phyloP scores from a whole-genome alignment of 495 filamentous ascomycete genomes.

The Penicilliopsis zonata region DNA sequence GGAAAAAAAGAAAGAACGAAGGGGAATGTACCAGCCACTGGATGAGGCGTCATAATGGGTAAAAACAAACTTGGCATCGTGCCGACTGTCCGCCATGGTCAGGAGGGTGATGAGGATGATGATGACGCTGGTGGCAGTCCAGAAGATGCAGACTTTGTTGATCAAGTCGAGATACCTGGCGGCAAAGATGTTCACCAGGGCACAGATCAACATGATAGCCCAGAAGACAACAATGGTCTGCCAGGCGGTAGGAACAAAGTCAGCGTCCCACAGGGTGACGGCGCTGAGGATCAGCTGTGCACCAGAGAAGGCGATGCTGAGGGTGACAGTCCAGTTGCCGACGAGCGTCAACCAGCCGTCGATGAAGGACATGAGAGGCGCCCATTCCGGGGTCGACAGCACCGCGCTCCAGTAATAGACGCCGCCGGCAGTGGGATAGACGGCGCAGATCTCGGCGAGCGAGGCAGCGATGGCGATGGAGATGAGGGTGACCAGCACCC shows the following conservation, averaged over 20 bases:
- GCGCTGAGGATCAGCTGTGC: constrained; percentile 50
- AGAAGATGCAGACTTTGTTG: constrained; percentile 58
- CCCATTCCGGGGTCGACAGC: constrained; percentile 41
- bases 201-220: constrained; percentile 48
- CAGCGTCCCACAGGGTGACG: constrained; percentile 48
- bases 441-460: constrained; percentile 64
- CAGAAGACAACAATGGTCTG: constrained; percentile 56
- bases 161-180: constrained; percentile 48
- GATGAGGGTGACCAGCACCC: constrained; percentile 57
- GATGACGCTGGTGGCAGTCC: constrained; percentile 48
- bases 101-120: constrained; percentile 48
- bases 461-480: constrained; percentile 60
- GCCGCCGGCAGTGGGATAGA: constrained; percentile 57
- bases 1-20: background rate
- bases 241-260: constrained; percentile 48
- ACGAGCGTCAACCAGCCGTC: constrained; percentile 67
- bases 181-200: constrained; percentile 44
- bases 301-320: constrained; percentile 38
- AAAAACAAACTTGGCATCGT: constrained; percentile 48
- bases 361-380: constrained; percentile 52
- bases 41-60: constrained; percentile 44
- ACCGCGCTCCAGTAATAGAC: constrained; percentile 72
- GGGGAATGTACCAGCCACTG: constrained; percentile 37
- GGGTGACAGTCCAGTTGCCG: constrained; percentile 51
- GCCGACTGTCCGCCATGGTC: constrained; percentile 40